Evolutionary conservation across 768 basidiomycete genomes (phyloP).

Genomic region (Russula sp.): DNA sequence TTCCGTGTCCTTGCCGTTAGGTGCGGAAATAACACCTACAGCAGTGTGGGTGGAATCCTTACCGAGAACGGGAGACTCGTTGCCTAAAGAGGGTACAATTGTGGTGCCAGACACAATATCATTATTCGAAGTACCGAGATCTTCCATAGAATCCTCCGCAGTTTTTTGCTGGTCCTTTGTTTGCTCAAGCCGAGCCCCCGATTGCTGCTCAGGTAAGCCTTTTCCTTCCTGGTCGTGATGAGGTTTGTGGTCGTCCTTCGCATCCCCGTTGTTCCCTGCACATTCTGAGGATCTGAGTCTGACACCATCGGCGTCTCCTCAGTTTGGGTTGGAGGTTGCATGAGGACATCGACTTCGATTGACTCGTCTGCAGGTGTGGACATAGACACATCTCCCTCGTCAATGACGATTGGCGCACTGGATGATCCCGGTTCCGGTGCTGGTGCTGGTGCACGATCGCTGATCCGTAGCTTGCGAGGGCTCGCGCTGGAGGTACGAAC

Average conservation of each 20-base stretch:
- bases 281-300: not conserved
- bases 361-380: not conserved
- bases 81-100: not conserved
- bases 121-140: not conserved
- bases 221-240: slow-evolving; percentile 1
- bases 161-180: not conserved
- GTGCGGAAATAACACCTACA: not conserved
- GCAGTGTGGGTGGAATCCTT: not conserved
- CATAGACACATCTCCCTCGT: slow-evolving; percentile 14
- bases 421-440: slow-evolving; percentile 20
- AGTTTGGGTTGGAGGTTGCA: not conserved
- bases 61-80: not conserved
- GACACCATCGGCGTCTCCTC: not conserved
- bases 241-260: not conserved
- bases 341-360: not conserved
- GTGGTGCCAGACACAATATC: slow-evolving; percentile 2
- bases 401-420: slow-evolving; percentile 22
- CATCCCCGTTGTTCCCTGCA: slow-evolving; percentile 1
- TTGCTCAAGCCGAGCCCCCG: not conserved
- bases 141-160: not conserved
- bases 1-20: not conserved
- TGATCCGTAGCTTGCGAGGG: slow-evolving; percentile 18
- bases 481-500: not conserved
- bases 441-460: slow-evolving; percentile 14
- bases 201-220: not conserved